phyloP scores from a whole-genome alignment of 495 filamentous ascomycete genomes.

The Aspergillus nidulans region DNA sequence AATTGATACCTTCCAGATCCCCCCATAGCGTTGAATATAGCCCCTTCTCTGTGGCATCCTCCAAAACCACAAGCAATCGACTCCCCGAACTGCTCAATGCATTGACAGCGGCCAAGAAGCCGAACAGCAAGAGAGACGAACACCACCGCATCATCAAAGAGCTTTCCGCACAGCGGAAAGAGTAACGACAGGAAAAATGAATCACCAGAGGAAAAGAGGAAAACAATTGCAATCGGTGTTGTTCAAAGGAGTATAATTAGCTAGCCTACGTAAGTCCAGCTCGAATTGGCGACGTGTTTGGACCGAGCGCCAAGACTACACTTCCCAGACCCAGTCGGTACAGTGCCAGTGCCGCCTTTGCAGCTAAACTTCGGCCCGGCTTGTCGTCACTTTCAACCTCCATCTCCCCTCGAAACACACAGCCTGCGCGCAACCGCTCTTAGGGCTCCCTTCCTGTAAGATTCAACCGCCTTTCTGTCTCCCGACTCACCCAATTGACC shows the following conservation, averaged over 20 bases:
- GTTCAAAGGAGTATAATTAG: slow-evolving; percentile 12
- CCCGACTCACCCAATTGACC: slow-evolving; percentile 11
- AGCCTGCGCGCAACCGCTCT: not conserved
- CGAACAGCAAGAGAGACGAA: slow-evolving; percentile 61
- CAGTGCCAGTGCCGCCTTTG: slow-evolving; percentile 29
- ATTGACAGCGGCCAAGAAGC: slow-evolving; percentile 60
- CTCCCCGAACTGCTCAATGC: slow-evolving; percentile 76
- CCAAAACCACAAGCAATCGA: slow-evolving; percentile 80
- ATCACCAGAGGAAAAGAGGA: slow-evolving; percentile 17
- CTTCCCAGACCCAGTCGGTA: slow-evolving; percentile 2
- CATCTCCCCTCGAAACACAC: not conserved
- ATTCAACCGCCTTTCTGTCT: not conserved
- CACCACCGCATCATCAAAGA: slow-evolving; percentile 67
- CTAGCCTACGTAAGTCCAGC: not conserved
- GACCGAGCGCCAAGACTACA: slow-evolving; percentile 42
- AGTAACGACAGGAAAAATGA: slow-evolving; percentile 16
- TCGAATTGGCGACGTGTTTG: slow-evolving; percentile 48
- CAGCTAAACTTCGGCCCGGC: slow-evolving; percentile 13
- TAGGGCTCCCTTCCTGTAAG: not conserved
- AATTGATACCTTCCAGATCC: slow-evolving; percentile 68
- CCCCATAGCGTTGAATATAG: slow-evolving; percentile 77
- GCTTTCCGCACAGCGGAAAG: slow-evolving; percentile 38
- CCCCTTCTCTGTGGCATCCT: slow-evolving; percentile 73
- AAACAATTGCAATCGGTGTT: slow-evolving; percentile 17
- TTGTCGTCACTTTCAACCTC: slow-evolving; percentile 7